Evolutionary conservation across 2,329 filamentous ascomycete genomes (phyloP).

Genomic region (Coniochaeta ligniaria): DNA sequence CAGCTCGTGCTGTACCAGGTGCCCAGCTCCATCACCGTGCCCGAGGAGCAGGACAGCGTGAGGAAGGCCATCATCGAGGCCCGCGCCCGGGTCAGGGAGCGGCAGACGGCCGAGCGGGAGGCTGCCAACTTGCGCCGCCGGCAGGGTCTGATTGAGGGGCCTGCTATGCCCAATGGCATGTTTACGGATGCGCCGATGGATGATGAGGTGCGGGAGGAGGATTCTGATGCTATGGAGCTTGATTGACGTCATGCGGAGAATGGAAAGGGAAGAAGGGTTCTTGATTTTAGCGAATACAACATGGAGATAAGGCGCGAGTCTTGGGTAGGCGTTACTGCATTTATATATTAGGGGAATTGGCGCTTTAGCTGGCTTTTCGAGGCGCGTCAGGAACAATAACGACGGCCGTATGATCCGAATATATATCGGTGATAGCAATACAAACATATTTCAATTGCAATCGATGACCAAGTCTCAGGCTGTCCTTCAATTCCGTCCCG

Average conservation of each 20-base stretch:
- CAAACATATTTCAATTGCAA: neutral
- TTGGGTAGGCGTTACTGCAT: neutral
- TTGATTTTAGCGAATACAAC: neutral
- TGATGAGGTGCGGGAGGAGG: conserved; percentile 4
- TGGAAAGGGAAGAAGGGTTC: neutral
- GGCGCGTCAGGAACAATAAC: neutral
- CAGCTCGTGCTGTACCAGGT: conserved; percentile 81
- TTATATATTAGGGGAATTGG: neutral
- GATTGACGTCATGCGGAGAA: conserved; percentile 6
- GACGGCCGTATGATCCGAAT: neutral
- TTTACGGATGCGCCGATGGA: conserved; percentile 5
- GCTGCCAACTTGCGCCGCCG: neutral
- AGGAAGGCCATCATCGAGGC: conserved; percentile 79
- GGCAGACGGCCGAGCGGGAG: conserved; percentile 24
- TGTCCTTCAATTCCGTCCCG: neutral
- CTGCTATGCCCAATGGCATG: neutral
- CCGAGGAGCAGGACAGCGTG: conserved; percentile 69
- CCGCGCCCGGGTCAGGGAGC: conserved; percentile 58
- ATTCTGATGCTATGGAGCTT: conserved; percentile 16
- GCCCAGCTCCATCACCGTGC: conserved; percentile 67
- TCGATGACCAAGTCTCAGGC: neutral
- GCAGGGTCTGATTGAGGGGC: neutral
- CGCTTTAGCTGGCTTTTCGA: neutral
- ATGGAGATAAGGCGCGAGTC: neutral
- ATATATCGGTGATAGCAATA: neutral